Percentiles rank a stretch among this genome's conserved stretches.
Conservation (phyloP, 345 rosid species). For the Camelina hispida region DNA sequence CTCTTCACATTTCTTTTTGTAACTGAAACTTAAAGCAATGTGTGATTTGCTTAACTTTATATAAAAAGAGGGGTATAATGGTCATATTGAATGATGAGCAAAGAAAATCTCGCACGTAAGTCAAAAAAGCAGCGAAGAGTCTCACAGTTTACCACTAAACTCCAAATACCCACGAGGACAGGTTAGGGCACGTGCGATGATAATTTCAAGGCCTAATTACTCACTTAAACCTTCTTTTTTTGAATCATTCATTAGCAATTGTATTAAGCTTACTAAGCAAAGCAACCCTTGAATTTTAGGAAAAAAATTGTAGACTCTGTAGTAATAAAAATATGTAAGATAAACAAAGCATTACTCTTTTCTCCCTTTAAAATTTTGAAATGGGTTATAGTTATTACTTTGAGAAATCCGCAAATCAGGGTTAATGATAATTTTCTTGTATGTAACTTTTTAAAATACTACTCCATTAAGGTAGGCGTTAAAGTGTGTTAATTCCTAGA, state of each 20-base stretch:
- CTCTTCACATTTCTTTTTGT: not conserved
- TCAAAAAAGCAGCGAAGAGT: conserved; percentile 11
- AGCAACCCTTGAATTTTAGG: not conserved
- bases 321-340: not conserved
- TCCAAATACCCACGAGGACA: conserved; percentile 8
- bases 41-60: too few relatives aligned
- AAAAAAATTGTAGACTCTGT: too few relatives aligned
- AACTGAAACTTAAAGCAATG: not conserved
- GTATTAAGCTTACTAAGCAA: not conserved
- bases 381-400: not conserved
- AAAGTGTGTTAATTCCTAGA: not conserved
- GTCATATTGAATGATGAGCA: not conserved
- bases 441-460: too few relatives aligned
- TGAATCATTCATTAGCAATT: not conserved
- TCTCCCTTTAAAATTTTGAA: not conserved
- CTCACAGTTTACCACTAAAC: not conserved
- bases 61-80: not conserved
- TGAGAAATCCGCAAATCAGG: not conserved
- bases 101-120: conserved; percentile 1
- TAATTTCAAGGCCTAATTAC: conserved; percentile 15
- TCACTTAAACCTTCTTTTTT: not conserved
- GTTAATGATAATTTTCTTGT: not conserved
- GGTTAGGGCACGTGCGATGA: conserved; percentile 25
- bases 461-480: too few relatives aligned
- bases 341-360: not conserved